These are phyloP conservation scores for Trichoderma pleuroti DNA, from an alignment of 2,329 filamentous ascomycete genomes.

Conservation along the genomic window DNA sequence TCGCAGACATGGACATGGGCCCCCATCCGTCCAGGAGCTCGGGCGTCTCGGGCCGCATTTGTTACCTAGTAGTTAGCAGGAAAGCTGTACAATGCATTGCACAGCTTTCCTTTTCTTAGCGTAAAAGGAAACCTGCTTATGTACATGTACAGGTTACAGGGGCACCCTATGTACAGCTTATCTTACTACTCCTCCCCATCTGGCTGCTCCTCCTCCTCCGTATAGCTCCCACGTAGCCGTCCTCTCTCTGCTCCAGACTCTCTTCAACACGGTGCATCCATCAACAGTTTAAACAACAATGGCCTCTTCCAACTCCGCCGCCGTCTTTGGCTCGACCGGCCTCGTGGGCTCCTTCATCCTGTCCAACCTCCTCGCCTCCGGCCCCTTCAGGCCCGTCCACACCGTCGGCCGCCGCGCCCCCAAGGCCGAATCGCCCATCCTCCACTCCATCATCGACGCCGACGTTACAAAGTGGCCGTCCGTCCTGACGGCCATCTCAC, in stretches of 20 bases:
- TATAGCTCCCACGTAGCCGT: background rate
- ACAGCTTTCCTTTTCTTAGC: too few relatives aligned
- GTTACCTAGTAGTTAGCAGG: too few relatives aligned
- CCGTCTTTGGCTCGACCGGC: constrained; percentile 63
- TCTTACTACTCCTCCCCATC: background rate
- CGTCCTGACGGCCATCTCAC: constrained; percentile 52
- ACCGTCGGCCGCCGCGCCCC: constrained; percentile 67
- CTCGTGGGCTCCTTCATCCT: constrained; percentile 74
- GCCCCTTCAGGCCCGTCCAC: constrained; percentile 51
- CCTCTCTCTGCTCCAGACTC: background rate
- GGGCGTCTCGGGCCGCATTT: background rate
- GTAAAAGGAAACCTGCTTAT: too few relatives aligned
- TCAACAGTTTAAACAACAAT: background rate
- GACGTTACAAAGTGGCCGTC: constrained; percentile 68
- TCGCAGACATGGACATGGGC: background rate
- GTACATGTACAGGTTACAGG: too few relatives aligned
- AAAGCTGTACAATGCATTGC: too few relatives aligned
- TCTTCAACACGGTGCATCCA: background rate
- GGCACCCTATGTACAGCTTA: too few relatives aligned
- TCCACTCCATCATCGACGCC: constrained; percentile 58
- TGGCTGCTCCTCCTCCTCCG: background rate
- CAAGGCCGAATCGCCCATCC: constrained; percentile 52
- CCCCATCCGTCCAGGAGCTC: background rate
- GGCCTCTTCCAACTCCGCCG: constrained; percentile 30
- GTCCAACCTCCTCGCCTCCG: constrained; percentile 53